phyloP scores from a whole-genome alignment of 805 yeast genomes.

The Metschnikowia baotianmanensis region DNA sequence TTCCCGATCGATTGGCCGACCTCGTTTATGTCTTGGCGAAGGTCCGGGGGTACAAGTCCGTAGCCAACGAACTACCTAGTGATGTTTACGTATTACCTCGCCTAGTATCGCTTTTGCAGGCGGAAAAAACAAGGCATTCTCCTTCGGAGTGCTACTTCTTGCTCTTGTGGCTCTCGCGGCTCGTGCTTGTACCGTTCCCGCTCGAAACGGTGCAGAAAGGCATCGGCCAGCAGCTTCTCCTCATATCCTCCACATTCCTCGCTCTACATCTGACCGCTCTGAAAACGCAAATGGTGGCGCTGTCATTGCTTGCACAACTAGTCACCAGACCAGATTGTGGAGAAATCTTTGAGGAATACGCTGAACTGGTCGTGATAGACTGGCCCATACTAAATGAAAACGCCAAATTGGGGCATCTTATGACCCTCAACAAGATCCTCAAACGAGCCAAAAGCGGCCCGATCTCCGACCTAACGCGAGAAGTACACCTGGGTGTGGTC shows the following conservation, averaged over 20 bases:
- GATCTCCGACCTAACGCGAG: background rate
- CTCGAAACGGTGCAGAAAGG: conserved; percentile 38
- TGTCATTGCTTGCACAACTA: conserved; percentile 51
- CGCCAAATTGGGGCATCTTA: conserved; percentile 37
- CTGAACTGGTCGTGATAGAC: conserved; percentile 3
- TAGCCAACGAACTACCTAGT: conserved; percentile 58
- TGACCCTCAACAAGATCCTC: conserved; percentile 39
- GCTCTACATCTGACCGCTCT: conserved; percentile 43
- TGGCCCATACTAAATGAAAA: conserved; percentile 19
- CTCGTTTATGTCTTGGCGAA: conserved; percentile 61
- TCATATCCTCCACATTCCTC: conserved; percentile 32
- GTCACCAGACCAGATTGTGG: conserved; percentile 49
- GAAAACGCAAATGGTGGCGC: conserved; percentile 55
- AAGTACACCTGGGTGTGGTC: conserved; percentile 7
- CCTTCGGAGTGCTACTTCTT: conserved; percentile 37
- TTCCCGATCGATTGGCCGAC: conserved; percentile 22
- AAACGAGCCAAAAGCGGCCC: conserved; percentile 22
- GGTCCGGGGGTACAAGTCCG: conserved; percentile 61
- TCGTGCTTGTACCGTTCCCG: conserved; percentile 73
- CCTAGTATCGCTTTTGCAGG: conserved; percentile 21
- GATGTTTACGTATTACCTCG: conserved; percentile 50
- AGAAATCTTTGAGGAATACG: conserved; percentile 19
- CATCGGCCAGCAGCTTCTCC: conserved; percentile 35
- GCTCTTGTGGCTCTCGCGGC: conserved; percentile 69
- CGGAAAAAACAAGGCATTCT: conserved; percentile 10